phyloP scores from a whole-genome alignment of 805 yeast species.

The Debaryomyces tyrocola region DNA sequence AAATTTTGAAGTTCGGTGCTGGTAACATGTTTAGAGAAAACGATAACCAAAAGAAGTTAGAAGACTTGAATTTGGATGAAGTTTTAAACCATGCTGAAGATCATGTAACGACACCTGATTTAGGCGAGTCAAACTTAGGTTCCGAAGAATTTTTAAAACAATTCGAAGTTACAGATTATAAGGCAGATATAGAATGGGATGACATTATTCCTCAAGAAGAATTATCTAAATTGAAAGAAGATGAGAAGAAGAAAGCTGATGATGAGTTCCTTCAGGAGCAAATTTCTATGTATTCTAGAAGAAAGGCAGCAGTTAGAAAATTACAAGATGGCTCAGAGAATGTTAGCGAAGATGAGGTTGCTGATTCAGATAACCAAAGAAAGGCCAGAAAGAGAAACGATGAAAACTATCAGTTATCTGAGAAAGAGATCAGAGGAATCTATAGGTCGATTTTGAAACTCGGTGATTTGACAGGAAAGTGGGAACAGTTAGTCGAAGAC shows the following conservation, averaged over 20 bases:
- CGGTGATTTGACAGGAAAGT: conserved; percentile 74
- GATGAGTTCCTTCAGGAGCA: conserved; percentile 88
- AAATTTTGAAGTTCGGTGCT: conserved; percentile 96
- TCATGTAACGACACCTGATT: conserved; percentile 91
- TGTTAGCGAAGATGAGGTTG: conserved; percentile 42
- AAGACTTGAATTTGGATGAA: conserved; percentile 92
- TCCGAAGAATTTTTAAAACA: conserved; percentile 97
- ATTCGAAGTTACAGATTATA: conserved; percentile 97
- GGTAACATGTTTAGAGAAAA: conserved; percentile 96
- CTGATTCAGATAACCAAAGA: conserved; percentile 37
- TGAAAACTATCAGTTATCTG: conserved; percentile 59
- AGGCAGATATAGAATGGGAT: conserved; percentile 98
- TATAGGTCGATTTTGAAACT: conserved; percentile 78
- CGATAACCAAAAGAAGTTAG: conserved; percentile 93
- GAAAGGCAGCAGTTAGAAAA: conserved; percentile 70
- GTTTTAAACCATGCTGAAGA: conserved; percentile 97
- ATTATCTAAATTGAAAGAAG: conserved; percentile 81
- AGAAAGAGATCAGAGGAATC: conserved; percentile 81
- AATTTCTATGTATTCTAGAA: conserved; percentile 79
- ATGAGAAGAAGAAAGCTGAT: conserved; percentile 82
- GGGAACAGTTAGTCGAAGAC: conserved; percentile 87
- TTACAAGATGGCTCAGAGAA: conserved; percentile 38
- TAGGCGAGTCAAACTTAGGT: conserved; percentile 96
- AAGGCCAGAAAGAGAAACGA: conserved; percentile 35
- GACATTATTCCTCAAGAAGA: conserved; percentile 97